Base-by-base conservation (phyloP, 164 flowering plant species). In the Kingdonia uniflora region DNA sequence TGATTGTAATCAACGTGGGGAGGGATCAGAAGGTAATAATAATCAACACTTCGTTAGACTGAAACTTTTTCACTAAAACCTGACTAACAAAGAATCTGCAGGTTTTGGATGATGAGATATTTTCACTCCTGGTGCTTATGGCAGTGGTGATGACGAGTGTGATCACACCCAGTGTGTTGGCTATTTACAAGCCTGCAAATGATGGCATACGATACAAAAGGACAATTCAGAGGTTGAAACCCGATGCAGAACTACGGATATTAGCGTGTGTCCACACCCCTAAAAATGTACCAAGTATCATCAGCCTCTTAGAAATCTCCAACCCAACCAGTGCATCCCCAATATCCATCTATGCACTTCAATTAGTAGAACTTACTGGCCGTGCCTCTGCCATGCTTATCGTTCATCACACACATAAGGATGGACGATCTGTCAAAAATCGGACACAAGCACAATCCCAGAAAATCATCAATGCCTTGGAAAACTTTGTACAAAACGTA, bases 1-100 rank as follows among this genome's bases (percentile, higher is more conserved):
- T 80, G 16, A 82, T 82, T 42, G 85, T 80, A 20, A 80, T 55
- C 40, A 44, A 44, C 14, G 15, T 80, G 44, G 85, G 85, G 48
- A 78, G 64, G 62, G 85, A 80, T 24, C 64, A 70, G 48, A 73
- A 78, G 85, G 89, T 80, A 0, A 56, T 29, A 29, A 29, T 29
- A 29, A 29, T 29, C 35, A 29, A 29, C 35, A 29, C 4, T 29
- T 29, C 35, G 8, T 29, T 29, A 29, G 35, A 3, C 35, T 29
- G 35, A 4, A 8, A 29, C 35, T 29, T 29, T 29, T 8, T 29
- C 35, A 3, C 35, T 29, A 8, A 29, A 29, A 29, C 6, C 8
- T 29, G 8, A 29, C 35, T 29, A 29, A 29, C 8, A 29, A 29
- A 29, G 60, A 48, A 23, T 24, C 8, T 1, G 20, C 6, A 22